These are phyloP conservation scores for Backusella liffmaniae DNA, from an alignment of 192 early-diverging fungal genomes.

Conservation along the genomic window DNA sequence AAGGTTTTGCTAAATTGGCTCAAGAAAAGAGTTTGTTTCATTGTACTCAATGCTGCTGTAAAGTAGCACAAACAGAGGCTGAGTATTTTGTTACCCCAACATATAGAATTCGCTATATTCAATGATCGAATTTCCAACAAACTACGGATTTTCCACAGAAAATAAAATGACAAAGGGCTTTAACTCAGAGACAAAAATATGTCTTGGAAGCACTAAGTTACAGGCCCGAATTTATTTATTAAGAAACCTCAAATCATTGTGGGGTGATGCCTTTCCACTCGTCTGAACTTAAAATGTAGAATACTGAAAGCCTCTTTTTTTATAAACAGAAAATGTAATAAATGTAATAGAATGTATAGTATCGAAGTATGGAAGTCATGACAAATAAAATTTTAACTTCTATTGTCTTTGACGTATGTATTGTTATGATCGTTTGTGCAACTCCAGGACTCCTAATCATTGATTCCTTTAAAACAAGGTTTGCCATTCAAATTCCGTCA, in stretches of 20 bases:
- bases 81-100: background rate
- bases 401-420: background rate
- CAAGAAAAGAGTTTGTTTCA: background rate
- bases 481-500: background rate
- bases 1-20: background rate
- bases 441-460: background rate
- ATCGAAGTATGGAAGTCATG: background rate
- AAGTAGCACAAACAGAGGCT: background rate
- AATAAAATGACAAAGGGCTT: background rate
- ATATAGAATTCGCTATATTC: background rate
- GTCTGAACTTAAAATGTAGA: background rate
- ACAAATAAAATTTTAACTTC: background rate
- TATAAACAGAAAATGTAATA: background rate
- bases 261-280: background rate
- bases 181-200: background rate
- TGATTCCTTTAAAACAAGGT: background rate
- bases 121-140: background rate
- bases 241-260: background rate
- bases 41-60: background rate
- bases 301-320: background rate
- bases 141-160: background rate
- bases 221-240: background rate
- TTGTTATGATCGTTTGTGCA: background rate
- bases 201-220: background rate
- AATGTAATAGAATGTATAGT: background rate